Conservation (phyloP, 2,329 filamentous ascomycete species). For the Cladosporium austrohemisphaericum region DNA sequence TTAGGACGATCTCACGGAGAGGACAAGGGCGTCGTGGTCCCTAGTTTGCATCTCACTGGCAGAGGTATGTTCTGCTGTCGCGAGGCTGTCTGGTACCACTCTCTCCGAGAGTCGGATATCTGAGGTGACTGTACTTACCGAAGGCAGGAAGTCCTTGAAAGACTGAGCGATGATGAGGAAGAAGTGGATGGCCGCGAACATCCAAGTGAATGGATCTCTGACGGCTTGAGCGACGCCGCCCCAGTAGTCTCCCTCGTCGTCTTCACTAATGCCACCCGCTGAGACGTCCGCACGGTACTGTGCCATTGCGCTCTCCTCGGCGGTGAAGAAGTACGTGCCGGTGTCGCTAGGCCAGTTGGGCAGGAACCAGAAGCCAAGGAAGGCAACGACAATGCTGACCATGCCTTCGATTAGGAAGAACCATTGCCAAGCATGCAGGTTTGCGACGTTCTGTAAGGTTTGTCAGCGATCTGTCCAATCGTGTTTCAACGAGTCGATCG, state of each 20-base stretch:
- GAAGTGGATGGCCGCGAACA: conserved; percentile 39
- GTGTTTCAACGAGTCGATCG: too few species aligned
- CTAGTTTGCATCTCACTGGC: too few species aligned
- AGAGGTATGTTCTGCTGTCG: too few species aligned
- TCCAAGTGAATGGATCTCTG: conserved; percentile 20
- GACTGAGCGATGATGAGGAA: conserved; percentile 26
- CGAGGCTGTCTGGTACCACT: too few species aligned
- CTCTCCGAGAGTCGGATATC: not conserved
- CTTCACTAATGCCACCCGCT: conserved; percentile 45
- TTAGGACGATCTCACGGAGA: not conserved
- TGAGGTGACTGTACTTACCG: not conserved
- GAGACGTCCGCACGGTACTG: conserved; percentile 32
- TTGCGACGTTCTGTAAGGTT: conserved; percentile 50
- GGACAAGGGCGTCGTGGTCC: too few species aligned
- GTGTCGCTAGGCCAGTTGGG: conserved; percentile 54
- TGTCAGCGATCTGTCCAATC: too few species aligned
- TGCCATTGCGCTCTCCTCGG: conserved; percentile 45
- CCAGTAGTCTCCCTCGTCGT: conserved; percentile 32
- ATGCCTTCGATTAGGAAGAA: conserved; percentile 50
- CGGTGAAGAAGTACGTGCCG: conserved; percentile 42
- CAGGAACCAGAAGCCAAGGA: conserved; percentile 51
- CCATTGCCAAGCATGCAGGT: conserved; percentile 55
- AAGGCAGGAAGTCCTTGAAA: conserved; percentile 19
- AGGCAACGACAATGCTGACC: conserved; percentile 52
- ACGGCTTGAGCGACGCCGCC: conserved; percentile 16